Conservation (phyloP, 192 early-diverging fungal species). For the Linnemannia exigua region DNA sequence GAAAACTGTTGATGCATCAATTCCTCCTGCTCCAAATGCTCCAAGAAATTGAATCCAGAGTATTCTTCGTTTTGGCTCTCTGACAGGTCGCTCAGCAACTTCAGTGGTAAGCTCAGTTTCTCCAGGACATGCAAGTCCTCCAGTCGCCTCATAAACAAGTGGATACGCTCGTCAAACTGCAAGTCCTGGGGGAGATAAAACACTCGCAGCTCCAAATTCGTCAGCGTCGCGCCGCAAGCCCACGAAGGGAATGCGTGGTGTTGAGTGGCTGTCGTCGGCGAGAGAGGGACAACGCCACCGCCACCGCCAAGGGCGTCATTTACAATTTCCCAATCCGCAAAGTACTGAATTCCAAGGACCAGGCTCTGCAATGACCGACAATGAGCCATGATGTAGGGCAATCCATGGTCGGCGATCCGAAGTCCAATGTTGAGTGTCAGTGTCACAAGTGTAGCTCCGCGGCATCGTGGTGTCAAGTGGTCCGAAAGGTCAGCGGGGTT, state of each 20-base stretch:
- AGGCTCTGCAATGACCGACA: conserved; percentile 20
- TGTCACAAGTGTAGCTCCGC: conserved; percentile 14
- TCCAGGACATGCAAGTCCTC: conserved; percentile 22
- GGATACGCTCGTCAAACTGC: conserved; percentile 20
- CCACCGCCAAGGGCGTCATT: background rate
- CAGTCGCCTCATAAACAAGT: conserved; percentile 27
- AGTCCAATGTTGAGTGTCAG: conserved; percentile 14
- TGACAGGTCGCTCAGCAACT: conserved; percentile 30
- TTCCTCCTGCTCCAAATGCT: conserved; percentile 10
- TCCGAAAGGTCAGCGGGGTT: background rate
- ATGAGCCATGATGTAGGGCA: conserved; percentile 19
- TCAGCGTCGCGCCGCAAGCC: conserved; percentile 12
- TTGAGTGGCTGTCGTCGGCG: background rate
- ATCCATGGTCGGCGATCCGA: background rate
- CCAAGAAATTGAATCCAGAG: conserved; percentile 15
- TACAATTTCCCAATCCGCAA: conserved; percentile 12
- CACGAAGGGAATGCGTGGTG: background rate
- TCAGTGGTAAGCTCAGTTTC: conserved; percentile 14
- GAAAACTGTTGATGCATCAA: conserved; percentile 1
- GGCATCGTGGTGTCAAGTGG: background rate
- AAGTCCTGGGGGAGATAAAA: conserved; percentile 15
- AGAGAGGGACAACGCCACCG: background rate
- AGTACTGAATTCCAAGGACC: conserved; percentile 22
- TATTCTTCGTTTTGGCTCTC: conserved; percentile 21
- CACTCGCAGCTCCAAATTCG: conserved; percentile 15